Percentiles rank a stretch among this genome's conserved stretches.
These are phyloP conservation scores for Ustilago loliicola DNA, from an alignment of 1,284 basidiomycete genomes.

Conservation along the genomic window DNA sequence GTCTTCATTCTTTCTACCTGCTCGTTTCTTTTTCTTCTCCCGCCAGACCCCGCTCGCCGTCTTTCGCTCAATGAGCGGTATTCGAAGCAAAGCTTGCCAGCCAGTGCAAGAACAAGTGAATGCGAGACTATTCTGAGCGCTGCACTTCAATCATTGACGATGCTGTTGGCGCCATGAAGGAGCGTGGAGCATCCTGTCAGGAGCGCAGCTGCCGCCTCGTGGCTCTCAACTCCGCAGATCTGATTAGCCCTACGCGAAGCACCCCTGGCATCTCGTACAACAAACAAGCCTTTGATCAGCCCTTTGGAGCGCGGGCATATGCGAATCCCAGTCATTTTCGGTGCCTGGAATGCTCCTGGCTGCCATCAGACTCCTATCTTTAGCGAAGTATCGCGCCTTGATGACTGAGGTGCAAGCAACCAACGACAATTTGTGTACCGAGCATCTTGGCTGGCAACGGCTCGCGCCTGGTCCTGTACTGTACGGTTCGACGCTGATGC, in stretches of 20 bases:
- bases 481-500: not conserved
- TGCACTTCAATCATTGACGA: not conserved
- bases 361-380: not conserved
- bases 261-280: conserved; percentile 16
- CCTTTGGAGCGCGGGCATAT: not conserved
- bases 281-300: not conserved
- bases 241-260: not conserved
- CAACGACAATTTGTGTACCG: not conserved
- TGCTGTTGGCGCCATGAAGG: not conserved
- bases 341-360: conserved; percentile 8
- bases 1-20: conserved; percentile 4
- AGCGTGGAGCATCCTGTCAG: not conserved
- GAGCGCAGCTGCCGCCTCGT: not conserved
- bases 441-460: not conserved
- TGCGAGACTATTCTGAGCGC: not conserved
- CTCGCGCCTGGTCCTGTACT: not conserved
- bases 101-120: not conserved
- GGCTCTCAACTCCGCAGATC: conserved; percentile 22
- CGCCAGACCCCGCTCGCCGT: not conserved
- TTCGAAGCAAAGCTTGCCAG: too few relatives aligned
- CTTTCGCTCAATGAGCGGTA: not conserved
- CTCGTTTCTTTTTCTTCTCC: not conserved
- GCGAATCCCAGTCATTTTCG: not conserved
- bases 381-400: not conserved
- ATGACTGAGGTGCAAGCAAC: not conserved